phyloP scores from a whole-genome alignment of 108 stramenopile genomes.

The Fragilaria radians region DNA sequence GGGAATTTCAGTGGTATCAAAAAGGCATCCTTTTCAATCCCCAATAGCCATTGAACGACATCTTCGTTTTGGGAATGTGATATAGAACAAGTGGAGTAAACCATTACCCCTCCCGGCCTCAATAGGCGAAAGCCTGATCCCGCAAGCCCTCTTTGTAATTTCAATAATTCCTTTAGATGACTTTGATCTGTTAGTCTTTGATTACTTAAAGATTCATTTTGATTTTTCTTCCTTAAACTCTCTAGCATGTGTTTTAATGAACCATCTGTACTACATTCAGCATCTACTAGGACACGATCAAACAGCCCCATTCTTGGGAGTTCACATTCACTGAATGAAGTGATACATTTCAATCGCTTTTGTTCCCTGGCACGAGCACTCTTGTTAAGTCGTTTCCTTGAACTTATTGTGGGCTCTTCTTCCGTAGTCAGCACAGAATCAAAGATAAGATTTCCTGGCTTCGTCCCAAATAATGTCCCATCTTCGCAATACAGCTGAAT shows the following conservation, averaged over 20 bases:
- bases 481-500: constrained; percentile 60
- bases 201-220: constrained; percentile 18
- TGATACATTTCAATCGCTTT: constrained; percentile 35
- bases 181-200: constrained; percentile 24
- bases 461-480: constrained; percentile 65
- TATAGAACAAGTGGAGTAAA: constrained; percentile 92
- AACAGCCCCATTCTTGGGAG: constrained; percentile 25
- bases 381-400: constrained; percentile 82
- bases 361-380: constrained; percentile 71
- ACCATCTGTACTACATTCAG: constrained; percentile 94
- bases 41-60: constrained; percentile 74
- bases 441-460: constrained; percentile 40
- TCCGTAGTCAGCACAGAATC: constrained; percentile 54
- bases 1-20: constrained; percentile 51
- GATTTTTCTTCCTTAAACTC: constrained; percentile 20
- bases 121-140: constrained; percentile 70
- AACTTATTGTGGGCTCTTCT: constrained; percentile 32
- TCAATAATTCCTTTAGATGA: constrained; percentile 53
- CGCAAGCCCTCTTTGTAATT: constrained; percentile 70
- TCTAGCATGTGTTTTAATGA: constrained; percentile 65
- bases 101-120: constrained; percentile 69
- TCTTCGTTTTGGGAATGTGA: constrained; percentile 82
- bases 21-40: constrained; percentile 24
- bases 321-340: constrained; percentile 2
- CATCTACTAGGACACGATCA: constrained; percentile 90